Conservation (phyloP, 306 rosid species). For the Cyamopsis tetragonoloba region DNA sequence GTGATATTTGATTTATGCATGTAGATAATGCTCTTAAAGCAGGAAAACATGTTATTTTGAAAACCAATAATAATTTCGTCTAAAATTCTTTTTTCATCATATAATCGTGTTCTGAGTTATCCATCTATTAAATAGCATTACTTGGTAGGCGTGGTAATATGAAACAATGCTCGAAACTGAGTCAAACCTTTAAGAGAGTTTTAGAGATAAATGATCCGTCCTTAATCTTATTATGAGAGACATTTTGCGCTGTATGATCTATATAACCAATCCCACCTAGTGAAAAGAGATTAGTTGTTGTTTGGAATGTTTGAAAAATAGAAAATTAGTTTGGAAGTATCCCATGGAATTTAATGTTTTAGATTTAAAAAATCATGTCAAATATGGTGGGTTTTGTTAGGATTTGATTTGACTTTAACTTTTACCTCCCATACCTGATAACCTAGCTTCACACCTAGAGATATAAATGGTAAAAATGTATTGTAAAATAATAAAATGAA, state of each 20-base stretch:
- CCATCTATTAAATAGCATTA: neutral
- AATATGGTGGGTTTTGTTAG: neutral
- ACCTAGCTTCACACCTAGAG: neutral
- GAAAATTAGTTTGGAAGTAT: neutral
- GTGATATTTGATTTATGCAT: conserved; percentile 12
- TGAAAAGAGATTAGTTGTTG: too few species aligned
- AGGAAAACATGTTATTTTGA: neutral
- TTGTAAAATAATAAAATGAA: neutral
- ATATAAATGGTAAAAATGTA: neutral
- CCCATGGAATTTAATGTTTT: neutral
- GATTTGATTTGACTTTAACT: neutral
- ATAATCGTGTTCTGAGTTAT: neutral
- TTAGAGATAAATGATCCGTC: too few species aligned
- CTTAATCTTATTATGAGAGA: too few species aligned
- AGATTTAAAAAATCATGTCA: neutral
- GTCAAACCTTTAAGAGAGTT: too few species aligned
- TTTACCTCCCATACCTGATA: neutral
- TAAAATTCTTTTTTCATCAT: neutral
- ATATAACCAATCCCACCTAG: too few species aligned
- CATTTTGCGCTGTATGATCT: too few species aligned
- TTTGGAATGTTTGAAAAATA: neutral
- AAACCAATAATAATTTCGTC: conserved; percentile 8
- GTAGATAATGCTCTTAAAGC: neutral
- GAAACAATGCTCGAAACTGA: neutral
- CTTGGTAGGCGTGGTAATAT: neutral